Base-by-base conservation (phyloP, 441 rosid species). In the Populus hybrid region DNA sequence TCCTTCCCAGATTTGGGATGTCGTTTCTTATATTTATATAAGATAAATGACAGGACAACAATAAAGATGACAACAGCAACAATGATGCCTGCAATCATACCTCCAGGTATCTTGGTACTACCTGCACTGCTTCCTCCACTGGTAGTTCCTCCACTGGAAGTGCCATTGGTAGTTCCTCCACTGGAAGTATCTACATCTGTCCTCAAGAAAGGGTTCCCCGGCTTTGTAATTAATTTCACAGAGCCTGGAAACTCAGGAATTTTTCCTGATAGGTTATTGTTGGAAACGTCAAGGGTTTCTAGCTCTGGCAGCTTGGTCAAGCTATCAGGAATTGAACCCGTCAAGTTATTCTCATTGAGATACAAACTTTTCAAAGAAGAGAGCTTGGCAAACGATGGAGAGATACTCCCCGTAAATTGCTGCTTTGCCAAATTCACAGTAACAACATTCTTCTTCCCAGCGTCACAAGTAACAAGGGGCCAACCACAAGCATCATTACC, bases 191-290 rank as follows among this genome's bases (percentile, higher is more conserved):
- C 75, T 70, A 71, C 67, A 6, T 79, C n/a, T 28, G 84, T 84
- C 57, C 90, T 89, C 16, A 91, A 70, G 32, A 86, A 78, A 72
- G 83, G 32, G 77, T 93, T 93, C 9, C 95, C 97, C 0, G 88
- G 85, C 21, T 72, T 32, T 40, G 82, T 28, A 3, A 2, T 69
- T 61, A 87, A 18, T n/a, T 69, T 69, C 42, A 69, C 72, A 8
- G 53, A 18, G 26, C 14, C 7, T 69, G 72, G 66, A 61, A 61
- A 61, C 24, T 61, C 10, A 0, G 66, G 66, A 61, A 61, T 61
- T 61, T 21, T 21, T 9, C 66, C 66, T 8, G 66, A 61, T 4
- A 69, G 53, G 23, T 69, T 69, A 79, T 91, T 91, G 75, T 89
- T 90, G 0, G 94, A 84, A 12, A 91, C 89, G 78, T 91, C 90